These are phyloP conservation scores for Discostella pseudostelligera DNA, from an alignment of 108 stramenopile species.

Conservation along the genomic window DNA sequence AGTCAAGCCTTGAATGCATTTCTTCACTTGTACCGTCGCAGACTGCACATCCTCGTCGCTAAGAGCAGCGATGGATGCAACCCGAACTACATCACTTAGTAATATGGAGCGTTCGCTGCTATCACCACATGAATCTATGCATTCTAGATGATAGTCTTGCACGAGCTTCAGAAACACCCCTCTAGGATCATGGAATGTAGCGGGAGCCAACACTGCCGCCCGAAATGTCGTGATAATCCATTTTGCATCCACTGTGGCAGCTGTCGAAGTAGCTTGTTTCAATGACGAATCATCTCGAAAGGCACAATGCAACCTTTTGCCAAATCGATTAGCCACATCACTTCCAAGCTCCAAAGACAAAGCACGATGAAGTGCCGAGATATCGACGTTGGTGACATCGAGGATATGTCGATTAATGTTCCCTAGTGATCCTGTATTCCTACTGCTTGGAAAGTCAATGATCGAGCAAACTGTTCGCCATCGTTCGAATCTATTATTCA, in stretches of 20 bases:
- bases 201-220: constrained; percentile 14
- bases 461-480: constrained; percentile 18
- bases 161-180: constrained; percentile 23
- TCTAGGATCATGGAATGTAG: constrained; percentile 21
- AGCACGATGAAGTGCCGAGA: constrained; percentile 6
- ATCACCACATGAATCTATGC: background rate
- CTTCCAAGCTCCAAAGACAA: constrained; percentile 17
- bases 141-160: constrained; percentile 11
- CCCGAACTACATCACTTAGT: constrained; percentile 6
- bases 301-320: constrained; percentile 11
- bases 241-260: constrained; percentile 15
- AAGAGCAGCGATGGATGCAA: constrained; percentile 27
- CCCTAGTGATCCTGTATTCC: constrained; percentile 10
- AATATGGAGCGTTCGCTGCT: constrained; percentile 1
- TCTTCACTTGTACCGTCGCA: constrained; percentile 18
- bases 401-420: constrained; percentile 10
- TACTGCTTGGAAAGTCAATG: constrained; percentile 8
- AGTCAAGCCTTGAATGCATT: background rate
- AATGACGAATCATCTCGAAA: constrained; percentile 1
- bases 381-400: constrained; percentile 10
- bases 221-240: constrained; percentile 20
- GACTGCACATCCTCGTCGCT: constrained; percentile 11
- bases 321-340: constrained; percentile 13
- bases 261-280: background rate
- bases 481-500: background rate